Percentiles rank a stretch among this genome's conserved stretches.
These are phyloP conservation scores for Blastomyces percursus DNA, from an alignment of 2,329 filamentous ascomycete species.

Conservation along the genomic window DNA sequence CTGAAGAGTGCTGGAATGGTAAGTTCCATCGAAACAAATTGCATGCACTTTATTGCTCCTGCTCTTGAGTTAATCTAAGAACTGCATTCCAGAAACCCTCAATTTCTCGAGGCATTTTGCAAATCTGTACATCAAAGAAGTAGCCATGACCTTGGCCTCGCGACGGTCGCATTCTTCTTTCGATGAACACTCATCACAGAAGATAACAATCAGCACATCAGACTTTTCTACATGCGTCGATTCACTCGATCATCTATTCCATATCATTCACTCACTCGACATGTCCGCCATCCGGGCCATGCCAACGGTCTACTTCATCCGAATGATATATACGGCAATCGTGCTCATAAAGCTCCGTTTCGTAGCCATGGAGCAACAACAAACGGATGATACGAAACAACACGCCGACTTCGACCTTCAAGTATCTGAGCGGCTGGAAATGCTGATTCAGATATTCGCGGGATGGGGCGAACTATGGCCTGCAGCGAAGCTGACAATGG, in stretches of 20 bases:
- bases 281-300: neutral
- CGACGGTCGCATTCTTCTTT: neutral
- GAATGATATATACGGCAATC: neutral
- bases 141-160: neutral
- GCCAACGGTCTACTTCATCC: neutral
- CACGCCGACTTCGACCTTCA: neutral
- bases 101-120: neutral
- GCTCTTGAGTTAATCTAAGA: neutral
- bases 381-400: neutral
- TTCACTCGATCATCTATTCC: neutral
- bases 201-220: neutral
- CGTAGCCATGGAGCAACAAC: neutral
- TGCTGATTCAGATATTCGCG: constrained; percentile 3
- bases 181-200: neutral
- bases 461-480: neutral
- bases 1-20: neutral
- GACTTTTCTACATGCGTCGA: neutral
- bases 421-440: neutral
- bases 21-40: neutral
- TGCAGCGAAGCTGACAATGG: neutral
- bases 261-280: neutral
- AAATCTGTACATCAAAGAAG: neutral
- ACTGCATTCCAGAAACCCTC: neutral
- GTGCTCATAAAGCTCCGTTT: neutral
- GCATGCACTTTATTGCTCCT: neutral